A percentile compares a stretch with the other conserved stretches of the same genome.
phyloP scores from a whole-genome alignment of 2,329 filamentous ascomycete genomes.

The Beauveria bassiana region DNA sequence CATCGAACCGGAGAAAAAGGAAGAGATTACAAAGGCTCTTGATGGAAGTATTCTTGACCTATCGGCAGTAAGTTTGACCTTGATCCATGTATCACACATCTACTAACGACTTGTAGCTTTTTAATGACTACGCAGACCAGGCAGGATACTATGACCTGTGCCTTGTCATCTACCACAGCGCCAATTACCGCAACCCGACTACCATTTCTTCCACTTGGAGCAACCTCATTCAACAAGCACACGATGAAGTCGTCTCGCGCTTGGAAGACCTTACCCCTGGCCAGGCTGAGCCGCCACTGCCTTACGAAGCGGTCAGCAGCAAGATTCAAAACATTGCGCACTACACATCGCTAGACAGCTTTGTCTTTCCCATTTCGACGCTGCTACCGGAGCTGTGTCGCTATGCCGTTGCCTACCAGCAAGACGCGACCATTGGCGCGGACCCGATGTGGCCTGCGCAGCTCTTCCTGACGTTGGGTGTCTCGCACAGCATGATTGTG shows the following conservation, averaged over 20 bases:
- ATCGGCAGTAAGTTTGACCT: slow-evolving; percentile 55
- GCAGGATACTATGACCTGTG: slow-evolving; percentile 92
- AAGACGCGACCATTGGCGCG: slow-evolving; percentile 50
- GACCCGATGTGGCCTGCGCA: slow-evolving; percentile 50
- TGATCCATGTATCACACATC: background rate
- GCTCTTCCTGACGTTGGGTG: slow-evolving; percentile 47
- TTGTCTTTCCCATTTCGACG: slow-evolving; percentile 55
- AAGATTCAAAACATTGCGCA: slow-evolving; percentile 58
- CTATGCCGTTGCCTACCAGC: slow-evolving; percentile 51
- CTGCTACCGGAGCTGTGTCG: slow-evolving; percentile 56
- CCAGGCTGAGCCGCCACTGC: slow-evolving; percentile 37
- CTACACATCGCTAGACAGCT: slow-evolving; percentile 56
- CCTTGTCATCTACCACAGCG: slow-evolving; percentile 83
- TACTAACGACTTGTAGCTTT: slow-evolving; percentile 52
- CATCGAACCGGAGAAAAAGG: slow-evolving; percentile 54
- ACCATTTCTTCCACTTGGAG: slow-evolving; percentile 82
- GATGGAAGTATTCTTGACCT: slow-evolving; percentile 73
- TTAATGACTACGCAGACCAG: slow-evolving; percentile 83
- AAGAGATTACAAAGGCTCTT: slow-evolving; percentile 58
- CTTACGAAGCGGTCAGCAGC: slow-evolving; percentile 63
- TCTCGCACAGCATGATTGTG: slow-evolving; percentile 49
- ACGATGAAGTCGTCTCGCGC: slow-evolving; percentile 45
- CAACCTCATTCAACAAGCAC: slow-evolving; percentile 66
- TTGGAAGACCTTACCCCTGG: slow-evolving; percentile 33
- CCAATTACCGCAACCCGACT: slow-evolving; percentile 81